Evolutionary conservation across 257 asterid species (phyloP).

Genomic region (Capsicum rhomboideum): DNA sequence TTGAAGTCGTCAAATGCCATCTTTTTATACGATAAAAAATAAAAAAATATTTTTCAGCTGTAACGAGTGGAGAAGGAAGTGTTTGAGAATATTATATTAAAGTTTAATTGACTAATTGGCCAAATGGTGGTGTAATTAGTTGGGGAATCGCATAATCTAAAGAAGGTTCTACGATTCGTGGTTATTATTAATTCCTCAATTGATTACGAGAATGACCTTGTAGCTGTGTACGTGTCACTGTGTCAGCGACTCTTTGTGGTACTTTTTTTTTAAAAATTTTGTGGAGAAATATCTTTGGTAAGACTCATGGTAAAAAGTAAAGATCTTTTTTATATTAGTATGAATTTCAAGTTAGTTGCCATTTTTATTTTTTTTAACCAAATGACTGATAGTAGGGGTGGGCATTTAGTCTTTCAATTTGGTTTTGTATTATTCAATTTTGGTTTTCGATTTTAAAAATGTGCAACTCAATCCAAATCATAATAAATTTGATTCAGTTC

Average conservation of each 20-base stretch:
- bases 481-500: no score
- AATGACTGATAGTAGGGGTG: neutral
- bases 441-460: no score
- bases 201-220: neutral
- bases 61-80: neutral
- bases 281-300: neutral
- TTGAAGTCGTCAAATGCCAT: constrained; percentile 31
- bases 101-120: neutral
- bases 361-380: neutral
- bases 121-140: neutral
- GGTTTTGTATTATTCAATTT: no score
- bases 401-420: no score
- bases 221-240: neutral
- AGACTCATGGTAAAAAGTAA: neutral
- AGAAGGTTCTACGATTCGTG: neutral
- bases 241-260: neutral
- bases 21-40: neutral
- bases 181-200: neutral
- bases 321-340: no score
- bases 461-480: no score
- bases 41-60: neutral
- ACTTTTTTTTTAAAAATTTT: neutral
- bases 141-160: neutral
- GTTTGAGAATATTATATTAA: neutral
- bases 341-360: neutral